A percentile compares a stretch with the other conserved stretches of the same genome.
These are phyloP conservation scores for Podila minutissima DNA, from an alignment of 192 early-diverging fungal species.

Conservation along the genomic window DNA sequence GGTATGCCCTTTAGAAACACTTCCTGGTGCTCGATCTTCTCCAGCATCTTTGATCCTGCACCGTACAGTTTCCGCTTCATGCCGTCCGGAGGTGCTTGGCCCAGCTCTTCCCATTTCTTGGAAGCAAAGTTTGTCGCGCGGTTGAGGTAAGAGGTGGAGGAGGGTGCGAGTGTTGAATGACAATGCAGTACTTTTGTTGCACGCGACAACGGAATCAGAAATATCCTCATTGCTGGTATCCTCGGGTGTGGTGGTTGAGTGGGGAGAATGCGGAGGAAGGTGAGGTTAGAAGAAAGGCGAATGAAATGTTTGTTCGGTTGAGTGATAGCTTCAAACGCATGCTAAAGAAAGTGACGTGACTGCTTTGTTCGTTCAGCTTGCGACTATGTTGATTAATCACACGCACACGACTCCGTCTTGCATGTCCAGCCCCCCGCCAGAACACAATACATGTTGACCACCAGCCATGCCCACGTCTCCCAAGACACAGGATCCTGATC, in stretches of 20 bases:
- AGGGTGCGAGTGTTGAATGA: slow-evolving; percentile 54
- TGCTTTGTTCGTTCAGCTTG: too few relatives aligned
- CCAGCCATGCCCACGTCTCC: not conserved
- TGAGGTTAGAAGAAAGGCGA: too few relatives aligned
- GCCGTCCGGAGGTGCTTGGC: slow-evolving; percentile 38
- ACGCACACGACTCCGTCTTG: not conserved
- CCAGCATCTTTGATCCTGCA: slow-evolving; percentile 71
- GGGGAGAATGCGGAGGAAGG: not conserved
- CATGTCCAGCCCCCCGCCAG: not conserved
- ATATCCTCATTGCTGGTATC: slow-evolving; percentile 42
- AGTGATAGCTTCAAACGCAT: too few relatives aligned
- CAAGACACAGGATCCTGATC: slow-evolving; percentile 1
- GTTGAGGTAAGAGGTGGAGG: slow-evolving; percentile 52
- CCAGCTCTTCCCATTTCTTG: slow-evolving; percentile 65
- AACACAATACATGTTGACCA: slow-evolving; percentile 2
- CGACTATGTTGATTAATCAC: too few relatives aligned
- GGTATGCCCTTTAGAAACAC: slow-evolving; percentile 81
- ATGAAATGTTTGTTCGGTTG: too few relatives aligned
- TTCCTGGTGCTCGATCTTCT: slow-evolving; percentile 77
- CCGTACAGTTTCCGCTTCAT: slow-evolving; percentile 71
- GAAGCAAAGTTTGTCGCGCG: slow-evolving; percentile 56
- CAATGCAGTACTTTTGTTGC: slow-evolving; percentile 62
- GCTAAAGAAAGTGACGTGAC: too few relatives aligned
- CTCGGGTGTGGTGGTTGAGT: not conserved
- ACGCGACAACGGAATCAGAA: slow-evolving; percentile 62